phyloP scores from a whole-genome alignment of 208 protist species.

The Leishmania amazonensis region DNA sequence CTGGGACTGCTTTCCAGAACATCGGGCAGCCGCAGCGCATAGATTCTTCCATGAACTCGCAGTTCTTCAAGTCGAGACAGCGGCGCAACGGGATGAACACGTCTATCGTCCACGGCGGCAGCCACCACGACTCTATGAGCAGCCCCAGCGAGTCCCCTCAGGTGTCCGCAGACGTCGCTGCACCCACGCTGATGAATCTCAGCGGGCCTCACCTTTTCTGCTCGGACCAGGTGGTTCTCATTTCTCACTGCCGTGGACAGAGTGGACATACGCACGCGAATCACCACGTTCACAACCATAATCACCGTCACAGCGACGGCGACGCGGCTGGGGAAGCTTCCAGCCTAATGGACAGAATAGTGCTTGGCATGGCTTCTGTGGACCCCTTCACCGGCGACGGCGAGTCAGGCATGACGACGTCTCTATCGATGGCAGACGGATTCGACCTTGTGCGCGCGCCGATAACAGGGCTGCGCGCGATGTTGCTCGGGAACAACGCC shows the following conservation, averaged over 20 bases:
- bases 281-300: background rate
- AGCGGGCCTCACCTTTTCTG: conserved; percentile 14
- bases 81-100: background rate
- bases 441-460: conserved; percentile 30
- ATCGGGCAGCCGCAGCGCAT: conserved; percentile 16
- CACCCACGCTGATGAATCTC: background rate
- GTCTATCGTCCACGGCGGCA: background rate
- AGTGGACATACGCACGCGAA: background rate
- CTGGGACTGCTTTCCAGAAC: background rate
- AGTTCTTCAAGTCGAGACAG: conserved; percentile 14
- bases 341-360: background rate
- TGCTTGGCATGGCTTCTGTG: conserved; percentile 4
- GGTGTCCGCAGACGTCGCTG: conserved; percentile 8
- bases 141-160: conserved; percentile 11
- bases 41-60: conserved; percentile 32
- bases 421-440: conserved; percentile 4
- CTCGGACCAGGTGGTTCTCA: conserved; percentile 17
- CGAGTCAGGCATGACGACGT: background rate
- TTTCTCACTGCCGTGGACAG: background rate
- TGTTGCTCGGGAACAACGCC: conserved; percentile 26
- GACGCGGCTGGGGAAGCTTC: background rate
- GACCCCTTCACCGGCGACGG: background rate
- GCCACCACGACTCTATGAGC: conserved; percentile 19
- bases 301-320: background rate
- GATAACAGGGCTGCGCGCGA: conserved; percentile 26